Base-by-base conservation (phyloP, 257 asterid genomes). In the Handroanthus guayacan region DNA sequence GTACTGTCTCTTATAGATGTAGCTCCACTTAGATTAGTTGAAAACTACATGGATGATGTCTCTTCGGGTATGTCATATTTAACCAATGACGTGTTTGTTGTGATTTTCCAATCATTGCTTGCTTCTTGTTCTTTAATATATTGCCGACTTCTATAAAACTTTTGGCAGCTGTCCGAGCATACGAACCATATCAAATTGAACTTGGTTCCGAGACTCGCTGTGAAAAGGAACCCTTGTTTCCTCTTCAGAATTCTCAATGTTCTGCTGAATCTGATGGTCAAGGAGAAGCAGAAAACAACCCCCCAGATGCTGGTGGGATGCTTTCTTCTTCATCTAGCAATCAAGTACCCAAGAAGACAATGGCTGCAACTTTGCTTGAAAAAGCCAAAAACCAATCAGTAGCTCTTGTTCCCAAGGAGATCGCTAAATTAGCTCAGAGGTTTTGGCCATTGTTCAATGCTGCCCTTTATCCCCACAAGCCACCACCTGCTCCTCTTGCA, bases 341-440 rank as follows among this genome's bases (percentile, higher is more conserved):
- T 74, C 80, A 71, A 84, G 74, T 60, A 76, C 83, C 87, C 38
- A 91, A 88, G 89, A 95, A 85, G 86, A 87, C 93, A 69, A 79
- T 91, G 96, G 98, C 98, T 62, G 91, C 97, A 78, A 78, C 90
- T 72, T 86, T 95, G 79, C 92, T 95, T 57, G 97, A 95, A 75
- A 93, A 82, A 78, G 96, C 97, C 41, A 93, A 89, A 81, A 84
- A 75, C 52, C 96, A 91, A 84, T 80, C 96, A 69, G 84, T 93
- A 86, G 88, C 90, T 78, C 87, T 79, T 73, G 99, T 91, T 83
- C 98, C 97, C 13, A 93, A 84, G 80, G 97, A 89, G 85, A 91
- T 95, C 75, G 91, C 97, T 68, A 82, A 80, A 73, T 80, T 93
- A 86, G 91, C 98, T 67, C 88, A 82, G 86, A 89, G 96, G 82